Base-by-base conservation (phyloP, 768 basidiomycete species). In the Ramaria rubella region DNA sequence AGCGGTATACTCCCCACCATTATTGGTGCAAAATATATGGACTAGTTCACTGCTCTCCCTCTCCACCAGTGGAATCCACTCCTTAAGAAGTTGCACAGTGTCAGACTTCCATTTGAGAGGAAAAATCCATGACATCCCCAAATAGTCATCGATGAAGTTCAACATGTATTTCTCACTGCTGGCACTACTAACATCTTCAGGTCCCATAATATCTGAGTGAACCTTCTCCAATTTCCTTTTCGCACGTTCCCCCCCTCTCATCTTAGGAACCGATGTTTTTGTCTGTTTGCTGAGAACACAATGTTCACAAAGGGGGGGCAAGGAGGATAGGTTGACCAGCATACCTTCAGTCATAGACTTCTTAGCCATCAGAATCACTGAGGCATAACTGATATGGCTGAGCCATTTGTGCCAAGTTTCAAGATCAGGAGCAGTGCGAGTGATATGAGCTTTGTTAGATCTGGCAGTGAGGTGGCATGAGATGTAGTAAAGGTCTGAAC, bases 171-270 rank as follows among this genome's bases (percentile, higher is more conserved):
- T 17, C 19, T 58, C 42, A 19, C 58, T 55, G 17, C 23, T 44
- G 15, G 52, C 21, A n/a, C n/a, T n/a, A 19, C 33, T 31, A 15
- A 72, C 65, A 55, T 50, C 52, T 0, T 59, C 27, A 21, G 52
- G 52, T 12, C 52, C 40, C 8, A 21, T 38, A n/a, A 40, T 38
- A 23, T 53, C 31, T 42, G 71, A 63, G 54, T 62, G 70, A 2
- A 73, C 66, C 21, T 62, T 65, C 43, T 67, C 71, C 49, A 72
- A 55, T 44, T 51, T 59, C 50, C 64, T 42, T 11, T 51, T 64
- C 11, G 69, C n/a, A n/a, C n/a, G n/a, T n/a, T n/a, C 34, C 34
- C 34, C 34, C 15, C 34, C 34, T 15, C 34, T 36, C 8, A 36
- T 15, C 34, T 36, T 36, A 8, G 34, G 34, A 36, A 36, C 34